Percentiles rank a stretch among this genome's conserved stretches.
Evolutionary conservation across 1,139 yeast species (phyloP).

Genomic region (Pichia sp.): DNA sequence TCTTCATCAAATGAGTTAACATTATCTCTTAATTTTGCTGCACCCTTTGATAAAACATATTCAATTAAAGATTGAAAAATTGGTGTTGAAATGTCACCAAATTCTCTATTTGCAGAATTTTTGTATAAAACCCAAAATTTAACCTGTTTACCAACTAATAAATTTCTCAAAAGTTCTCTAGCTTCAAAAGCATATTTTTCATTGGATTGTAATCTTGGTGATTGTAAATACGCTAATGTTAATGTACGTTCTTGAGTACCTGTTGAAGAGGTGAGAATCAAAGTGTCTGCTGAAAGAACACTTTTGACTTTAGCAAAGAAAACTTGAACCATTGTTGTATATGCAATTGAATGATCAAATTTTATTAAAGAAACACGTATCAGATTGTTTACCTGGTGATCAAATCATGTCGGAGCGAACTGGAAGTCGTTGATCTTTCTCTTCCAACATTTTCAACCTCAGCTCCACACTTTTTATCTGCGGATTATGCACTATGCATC

Average conservation of each 20-base stretch:
- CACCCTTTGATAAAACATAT: slow-evolving; percentile 52
- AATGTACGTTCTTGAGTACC: slow-evolving; percentile 46
- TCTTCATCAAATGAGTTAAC: slow-evolving; percentile 34
- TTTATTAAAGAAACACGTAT: background rate
- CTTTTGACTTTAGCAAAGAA: slow-evolving; percentile 59
- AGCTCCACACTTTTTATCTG: no score
- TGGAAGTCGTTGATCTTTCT: background rate
- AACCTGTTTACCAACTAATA: slow-evolving; percentile 63
- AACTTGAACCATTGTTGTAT: slow-evolving; percentile 23
- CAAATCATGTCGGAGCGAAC: background rate
- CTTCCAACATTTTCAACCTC: background rate
- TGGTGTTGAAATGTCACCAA: slow-evolving; percentile 67
- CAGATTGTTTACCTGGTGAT: background rate
- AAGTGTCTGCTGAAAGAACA: slow-evolving; percentile 69
- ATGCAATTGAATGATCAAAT: no score
- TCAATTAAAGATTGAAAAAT: slow-evolving; percentile 54
- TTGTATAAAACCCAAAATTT: slow-evolving; percentile 53
- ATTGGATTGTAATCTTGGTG: slow-evolving; percentile 36
- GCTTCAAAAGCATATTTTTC: slow-evolving; percentile 47
- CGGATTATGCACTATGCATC: background rate
- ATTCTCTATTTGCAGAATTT: slow-evolving; percentile 48
- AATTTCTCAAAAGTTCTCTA: slow-evolving; percentile 56
- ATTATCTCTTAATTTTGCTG: slow-evolving; percentile 57
- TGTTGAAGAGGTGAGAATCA: slow-evolving; percentile 54
- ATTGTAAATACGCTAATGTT: slow-evolving; percentile 57